phyloP scores from a whole-genome alignment of 2,329 filamentous ascomycete species.

The Fusarium sp. region DNA sequence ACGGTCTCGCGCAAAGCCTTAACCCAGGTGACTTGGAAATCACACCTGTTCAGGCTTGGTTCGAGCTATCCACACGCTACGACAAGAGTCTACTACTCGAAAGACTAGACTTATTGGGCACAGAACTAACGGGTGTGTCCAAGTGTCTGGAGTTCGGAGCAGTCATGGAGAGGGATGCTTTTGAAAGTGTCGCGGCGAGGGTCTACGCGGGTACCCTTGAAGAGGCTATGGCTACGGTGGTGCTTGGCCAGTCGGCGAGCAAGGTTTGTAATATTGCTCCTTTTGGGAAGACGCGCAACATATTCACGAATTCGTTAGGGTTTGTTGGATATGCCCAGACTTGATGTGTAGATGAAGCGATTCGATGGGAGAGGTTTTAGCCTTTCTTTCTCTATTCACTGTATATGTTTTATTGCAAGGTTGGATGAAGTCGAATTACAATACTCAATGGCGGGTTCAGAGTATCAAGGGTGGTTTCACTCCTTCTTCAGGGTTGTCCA shows the following conservation, averaged over 20 bases:
- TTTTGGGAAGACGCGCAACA: slow-evolving; percentile 1
- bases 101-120: slow-evolving; percentile 56
- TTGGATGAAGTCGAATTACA: not conserved
- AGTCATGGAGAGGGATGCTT: slow-evolving; percentile 60
- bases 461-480: slow-evolving; percentile 6
- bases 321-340: slow-evolving; percentile 30
- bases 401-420: not conserved
- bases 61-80: slow-evolving; percentile 62
- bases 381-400: slow-evolving; percentile 8
- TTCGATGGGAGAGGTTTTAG: not conserved
- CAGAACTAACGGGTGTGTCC: slow-evolving; percentile 59
- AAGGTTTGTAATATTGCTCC: slow-evolving; percentile 19
- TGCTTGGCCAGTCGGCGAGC: slow-evolving; percentile 4
- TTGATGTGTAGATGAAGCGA: slow-evolving; percentile 5
- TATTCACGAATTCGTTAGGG: slow-evolving; percentile 4
- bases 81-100: slow-evolving; percentile 56
- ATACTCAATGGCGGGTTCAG: not conserved
- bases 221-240: slow-evolving; percentile 32
- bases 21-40: slow-evolving; percentile 60
- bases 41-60: slow-evolving; percentile 68
- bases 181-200: slow-evolving; percentile 60
- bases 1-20: slow-evolving; percentile 61
- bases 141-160: slow-evolving; percentile 64
- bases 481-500: not conserved
- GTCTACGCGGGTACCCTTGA: slow-evolving; percentile 54